Evolutionary conservation across 331 rosid genomes (phyloP), one percentile per base, ranked within the genome.

Genomic region (Malus hybrid): DNA sequence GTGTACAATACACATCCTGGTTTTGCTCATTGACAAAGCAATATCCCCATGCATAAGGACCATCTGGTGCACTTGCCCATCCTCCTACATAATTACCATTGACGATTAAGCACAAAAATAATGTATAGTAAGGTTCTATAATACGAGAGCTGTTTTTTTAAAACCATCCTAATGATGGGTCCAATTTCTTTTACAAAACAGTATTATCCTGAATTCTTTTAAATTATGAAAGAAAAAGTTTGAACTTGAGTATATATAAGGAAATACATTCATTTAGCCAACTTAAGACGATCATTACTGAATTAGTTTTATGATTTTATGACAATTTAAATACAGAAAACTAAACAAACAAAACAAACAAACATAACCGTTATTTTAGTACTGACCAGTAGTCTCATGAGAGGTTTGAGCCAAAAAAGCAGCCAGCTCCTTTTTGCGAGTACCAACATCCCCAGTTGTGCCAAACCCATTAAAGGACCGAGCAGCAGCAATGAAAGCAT

Each of bases 401-500:
- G 97, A 91, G 56, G 95, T 91, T 79, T 91, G 93, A 68, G 82
- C 95, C 42, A 91, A 78, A 83, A 89, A 91, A 81, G 90, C 87
- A 1, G 86, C 86, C 12, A 86, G 32, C 79, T 86, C 90, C 7
- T 30, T 79, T 62, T 79, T 89, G 16, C 84, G 79, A 5, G 71
- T 71, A 55, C 20, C 12, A 29, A n/a, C 85, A 73, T 89, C 87
- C 11, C 94, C 94, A 9, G 88, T 86, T 1, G 92, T 87, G 65
- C 94, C 94, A 69, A 91, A 91, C 7, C 87, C 94, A 52, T 7
- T 29, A 44, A 86, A 91, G 61, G 88, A 80, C 28, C 73, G 44
- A 20, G 94, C 84, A 10, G 97, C 94, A 16, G 77, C 52, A 42
- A 86, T 58, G 76, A 92, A 92, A 79, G 85, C 93, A 52, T 79